These are phyloP conservation scores for Backusella macrospora DNA, from an alignment of 192 early-diverging fungal species.

Conservation along the genomic window DNA sequence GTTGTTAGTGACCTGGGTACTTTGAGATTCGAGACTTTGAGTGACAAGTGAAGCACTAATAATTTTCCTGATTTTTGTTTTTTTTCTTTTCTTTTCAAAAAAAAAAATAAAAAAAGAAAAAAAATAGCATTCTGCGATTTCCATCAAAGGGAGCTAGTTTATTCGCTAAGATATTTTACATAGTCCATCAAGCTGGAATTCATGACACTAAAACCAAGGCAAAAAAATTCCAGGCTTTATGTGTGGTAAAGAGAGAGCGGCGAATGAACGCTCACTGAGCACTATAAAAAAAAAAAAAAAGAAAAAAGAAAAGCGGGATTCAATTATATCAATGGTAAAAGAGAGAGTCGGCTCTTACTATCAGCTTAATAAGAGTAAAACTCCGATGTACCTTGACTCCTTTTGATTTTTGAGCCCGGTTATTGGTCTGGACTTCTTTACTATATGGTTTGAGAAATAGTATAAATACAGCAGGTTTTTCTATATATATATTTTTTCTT, in stretches of 20 bases:
- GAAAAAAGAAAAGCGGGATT: not conserved
- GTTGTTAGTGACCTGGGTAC: too few relatives aligned
- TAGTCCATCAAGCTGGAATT: not conserved
- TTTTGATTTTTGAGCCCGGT: not conserved
- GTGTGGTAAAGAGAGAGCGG: not conserved
- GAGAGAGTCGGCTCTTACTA: not conserved
- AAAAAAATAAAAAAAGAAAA: too few relatives aligned
- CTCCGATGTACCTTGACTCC: not conserved
- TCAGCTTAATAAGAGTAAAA: not conserved
- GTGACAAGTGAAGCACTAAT: too few relatives aligned
- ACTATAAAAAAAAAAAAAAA: not conserved
- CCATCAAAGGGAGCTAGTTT: not conserved
- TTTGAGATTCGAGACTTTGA: too few relatives aligned
- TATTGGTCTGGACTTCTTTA: constrained; percentile 9
- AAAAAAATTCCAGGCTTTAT: not conserved
- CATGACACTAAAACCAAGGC: not conserved
- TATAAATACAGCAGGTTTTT: not conserved
- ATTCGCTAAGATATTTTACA: not conserved
- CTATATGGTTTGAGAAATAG: not conserved
- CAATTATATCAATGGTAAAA: not conserved
- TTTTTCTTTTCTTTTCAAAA: too few relatives aligned
- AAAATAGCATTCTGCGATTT: not conserved
- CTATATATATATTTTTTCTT: not conserved
- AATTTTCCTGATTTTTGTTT: too few relatives aligned
- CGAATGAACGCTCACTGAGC: not conserved